Evolutionary conservation across 495 filamentous ascomycete genomes (phyloP).

Genomic region (Penicillium roqueforti): DNA sequence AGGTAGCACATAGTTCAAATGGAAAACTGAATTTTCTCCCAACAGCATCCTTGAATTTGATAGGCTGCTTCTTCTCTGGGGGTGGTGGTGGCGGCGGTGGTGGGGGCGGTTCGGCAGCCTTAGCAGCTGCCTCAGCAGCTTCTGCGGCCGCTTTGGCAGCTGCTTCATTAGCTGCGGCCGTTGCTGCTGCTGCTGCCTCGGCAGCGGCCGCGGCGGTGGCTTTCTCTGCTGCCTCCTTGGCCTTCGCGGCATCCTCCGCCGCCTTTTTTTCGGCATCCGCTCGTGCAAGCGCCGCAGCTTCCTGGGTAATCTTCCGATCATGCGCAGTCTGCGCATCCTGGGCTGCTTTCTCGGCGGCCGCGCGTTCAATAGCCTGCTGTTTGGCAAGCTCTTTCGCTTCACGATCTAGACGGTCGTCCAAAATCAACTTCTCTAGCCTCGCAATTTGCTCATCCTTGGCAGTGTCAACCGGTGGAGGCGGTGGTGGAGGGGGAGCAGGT

Average conservation of each 20-base stretch:
- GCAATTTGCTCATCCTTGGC: conserved; percentile 51
- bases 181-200: conserved; percentile 8
- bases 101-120: conserved; percentile 23
- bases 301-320: conserved; percentile 37
- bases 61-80: conserved; percentile 55
- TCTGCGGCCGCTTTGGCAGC: conserved; percentile 13
- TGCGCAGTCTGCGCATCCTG: conserved; percentile 47
- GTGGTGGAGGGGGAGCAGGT: conserved; percentile 14
- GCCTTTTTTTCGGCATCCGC: conserved; percentile 30
- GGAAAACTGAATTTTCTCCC: conserved; percentile 84
- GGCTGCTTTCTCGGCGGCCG: conserved; percentile 49
- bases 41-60: conserved; percentile 85
- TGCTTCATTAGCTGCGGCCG: conserved; percentile 13
- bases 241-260: conserved; percentile 22
- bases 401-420: conserved; percentile 46
- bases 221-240: conserved; percentile 29
- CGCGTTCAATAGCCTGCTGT: conserved; percentile 37
- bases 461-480: conserved; percentile 25
- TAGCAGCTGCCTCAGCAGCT: conserved; percentile 16
- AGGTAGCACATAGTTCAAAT: conserved; percentile 72
- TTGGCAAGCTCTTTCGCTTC: conserved; percentile 44
- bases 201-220: conserved; percentile 18
- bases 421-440: conserved; percentile 48
- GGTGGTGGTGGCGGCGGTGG: conserved; percentile 33
- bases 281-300: conserved; percentile 41